A percentile compares a stretch with the other conserved stretches of the same genome.
Conservation (phyloP, 2,329 filamentous ascomycete species). For the Nigrospora osmanthi region DNA sequence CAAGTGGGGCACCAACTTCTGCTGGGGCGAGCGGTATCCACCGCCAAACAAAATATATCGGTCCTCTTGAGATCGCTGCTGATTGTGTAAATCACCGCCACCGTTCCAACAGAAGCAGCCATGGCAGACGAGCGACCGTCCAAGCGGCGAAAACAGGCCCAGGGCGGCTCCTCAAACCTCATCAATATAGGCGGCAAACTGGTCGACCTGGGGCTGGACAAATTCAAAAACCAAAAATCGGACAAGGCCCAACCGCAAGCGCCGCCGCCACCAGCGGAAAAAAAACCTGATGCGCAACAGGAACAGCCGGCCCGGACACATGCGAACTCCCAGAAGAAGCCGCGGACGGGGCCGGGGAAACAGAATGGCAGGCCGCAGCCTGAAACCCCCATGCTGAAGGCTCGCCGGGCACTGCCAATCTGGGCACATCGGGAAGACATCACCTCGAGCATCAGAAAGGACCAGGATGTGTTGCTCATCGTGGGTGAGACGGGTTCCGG, state of each 20-base stretch:
- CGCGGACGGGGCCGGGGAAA: not conserved
- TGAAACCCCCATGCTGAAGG: conserved; percentile 20
- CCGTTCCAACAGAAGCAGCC: not conserved
- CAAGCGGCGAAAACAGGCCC: conserved; percentile 3
- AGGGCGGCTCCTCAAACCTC: not conserved
- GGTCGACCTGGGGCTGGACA: conserved; percentile 5
- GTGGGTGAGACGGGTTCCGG: conserved; percentile 94
- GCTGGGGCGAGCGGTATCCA: too few relatives aligned
- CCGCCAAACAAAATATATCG: too few relatives aligned
- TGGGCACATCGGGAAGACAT: conserved; percentile 70
- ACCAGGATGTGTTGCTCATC: conserved; percentile 67
- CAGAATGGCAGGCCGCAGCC: not conserved
- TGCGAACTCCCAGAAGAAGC: not conserved
- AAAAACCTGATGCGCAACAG: not conserved
- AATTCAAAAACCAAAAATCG: not conserved
- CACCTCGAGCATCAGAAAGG: conserved; percentile 50
- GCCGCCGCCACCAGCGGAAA: not conserved
- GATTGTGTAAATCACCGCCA: not conserved
- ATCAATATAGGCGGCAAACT: conserved; percentile 3
- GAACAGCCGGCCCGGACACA: not conserved
- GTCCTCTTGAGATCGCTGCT: too few relatives aligned
- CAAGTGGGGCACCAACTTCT: too few relatives aligned
- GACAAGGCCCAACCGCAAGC: not conserved
- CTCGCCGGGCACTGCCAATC: conserved; percentile 68
- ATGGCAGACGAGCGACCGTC: conserved; percentile 2